These are phyloP conservation scores for Pholiota microspora DNA, from an alignment of 768 basidiomycete genomes.

Conservation along the genomic window DNA sequence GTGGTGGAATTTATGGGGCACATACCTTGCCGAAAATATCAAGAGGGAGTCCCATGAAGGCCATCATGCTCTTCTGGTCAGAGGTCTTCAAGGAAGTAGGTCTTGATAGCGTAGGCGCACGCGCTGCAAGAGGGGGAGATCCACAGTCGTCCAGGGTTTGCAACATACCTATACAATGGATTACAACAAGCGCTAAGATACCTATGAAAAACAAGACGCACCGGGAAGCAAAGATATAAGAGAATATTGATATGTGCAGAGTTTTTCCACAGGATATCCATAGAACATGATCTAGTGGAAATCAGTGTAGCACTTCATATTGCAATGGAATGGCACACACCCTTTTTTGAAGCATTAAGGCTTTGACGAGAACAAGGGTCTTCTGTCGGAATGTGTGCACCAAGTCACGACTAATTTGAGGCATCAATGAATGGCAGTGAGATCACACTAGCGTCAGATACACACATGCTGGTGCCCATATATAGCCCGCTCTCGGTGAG, in stretches of 20 bases:
- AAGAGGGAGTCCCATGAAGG: conserved; percentile 91
- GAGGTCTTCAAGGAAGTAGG: conserved; percentile 85
- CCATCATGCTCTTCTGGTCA: conserved; percentile 86
- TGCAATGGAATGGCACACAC: conserved; percentile 46
- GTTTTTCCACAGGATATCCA: conserved; percentile 91
- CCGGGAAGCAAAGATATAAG: conserved; percentile 92
- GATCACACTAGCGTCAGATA: neutral
- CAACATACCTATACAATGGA: conserved; percentile 59
- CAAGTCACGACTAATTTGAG: conserved; percentile 69
- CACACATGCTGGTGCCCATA: conserved; percentile 83
- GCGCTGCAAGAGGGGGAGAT: conserved; percentile 75
- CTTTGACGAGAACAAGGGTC: conserved; percentile 90
- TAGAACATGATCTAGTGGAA: conserved; percentile 84
- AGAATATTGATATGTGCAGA: conserved; percentile 98
- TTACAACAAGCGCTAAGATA: neutral
- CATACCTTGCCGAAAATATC: conserved; percentile 88
- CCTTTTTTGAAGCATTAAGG: conserved; percentile 90
- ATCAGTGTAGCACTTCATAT: neutral
- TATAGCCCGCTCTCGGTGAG: conserved; percentile 92
- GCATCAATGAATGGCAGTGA: conserved; percentile 1
- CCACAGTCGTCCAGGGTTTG: conserved; percentile 91
- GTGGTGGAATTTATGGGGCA: neutral
- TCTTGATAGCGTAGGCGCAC: conserved; percentile 52
- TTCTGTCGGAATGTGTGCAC: conserved; percentile 92
- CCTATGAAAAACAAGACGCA: conserved; percentile 27